These are phyloP conservation scores for Herpotrichia juniperi DNA, from an alignment of 2,329 filamentous ascomycete genomes.

Conservation along the genomic window DNA sequence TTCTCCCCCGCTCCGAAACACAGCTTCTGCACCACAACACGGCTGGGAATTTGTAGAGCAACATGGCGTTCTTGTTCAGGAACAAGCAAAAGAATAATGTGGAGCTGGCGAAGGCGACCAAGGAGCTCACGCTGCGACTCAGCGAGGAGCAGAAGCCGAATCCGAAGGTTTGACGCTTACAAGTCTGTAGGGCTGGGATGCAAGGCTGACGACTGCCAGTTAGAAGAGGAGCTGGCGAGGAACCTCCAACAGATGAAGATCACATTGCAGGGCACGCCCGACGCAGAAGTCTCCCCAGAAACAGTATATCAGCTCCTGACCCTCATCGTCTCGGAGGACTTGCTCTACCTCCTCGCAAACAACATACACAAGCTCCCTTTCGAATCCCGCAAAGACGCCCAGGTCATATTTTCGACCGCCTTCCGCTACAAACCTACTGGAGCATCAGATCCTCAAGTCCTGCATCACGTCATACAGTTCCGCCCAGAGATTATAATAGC, in stretches of 20 bases:
- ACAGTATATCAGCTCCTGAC: conserved; percentile 86
- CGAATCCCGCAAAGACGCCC: conserved; percentile 93
- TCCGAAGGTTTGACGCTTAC: conserved; percentile 56
- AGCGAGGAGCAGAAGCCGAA: conserved; percentile 61
- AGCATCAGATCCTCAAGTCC: conserved; percentile 77
- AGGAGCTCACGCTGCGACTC: conserved; percentile 67
- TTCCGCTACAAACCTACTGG: conserved; percentile 83
- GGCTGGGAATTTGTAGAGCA: no score
- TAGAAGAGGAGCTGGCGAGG: conserved; percentile 83
- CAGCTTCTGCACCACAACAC: not conserved
- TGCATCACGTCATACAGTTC: conserved; percentile 87
- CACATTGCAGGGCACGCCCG: conserved; percentile 89
- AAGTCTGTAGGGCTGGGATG: conserved; percentile 1
- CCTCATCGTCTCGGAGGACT: conserved; percentile 84
- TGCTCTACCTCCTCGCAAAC: conserved; percentile 82
- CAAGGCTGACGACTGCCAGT: conserved; percentile 56
- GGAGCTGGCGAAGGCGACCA: conserved; percentile 67
- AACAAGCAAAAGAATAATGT: conserved; percentile 65
- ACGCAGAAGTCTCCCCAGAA: conserved; percentile 84
- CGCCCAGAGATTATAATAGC: conserved; percentile 87
- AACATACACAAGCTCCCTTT: conserved; percentile 88
- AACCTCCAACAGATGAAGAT: conserved; percentile 90
- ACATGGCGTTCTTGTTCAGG: conserved; percentile 75
- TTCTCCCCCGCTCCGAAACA: conserved; percentile 14
- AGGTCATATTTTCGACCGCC: conserved; percentile 94